Base-by-base conservation (phyloP, 225 moss, liverwort and hornwort genomes). In the Polytrichum formosum region DNA sequence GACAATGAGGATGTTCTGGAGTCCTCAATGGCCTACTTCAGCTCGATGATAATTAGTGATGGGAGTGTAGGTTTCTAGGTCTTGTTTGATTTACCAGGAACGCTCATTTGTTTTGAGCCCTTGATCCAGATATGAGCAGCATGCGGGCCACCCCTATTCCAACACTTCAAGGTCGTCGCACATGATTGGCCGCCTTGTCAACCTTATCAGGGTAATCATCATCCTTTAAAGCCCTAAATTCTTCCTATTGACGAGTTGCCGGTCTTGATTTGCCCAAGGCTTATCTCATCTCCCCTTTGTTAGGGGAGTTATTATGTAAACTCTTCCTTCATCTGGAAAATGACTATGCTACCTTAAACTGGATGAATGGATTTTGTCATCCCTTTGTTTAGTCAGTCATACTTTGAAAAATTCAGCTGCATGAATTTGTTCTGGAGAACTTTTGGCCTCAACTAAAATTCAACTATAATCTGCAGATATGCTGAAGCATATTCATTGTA, bases 91-190 rank as follows among this genome's bases (percentile, higher is more conserved):
- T 46, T 7, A 8, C 62, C 53, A 61, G 69, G 55, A 46, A 26
- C 22, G 17, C 53, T 64, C 55, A 28, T 35, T 18, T 74, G 63
- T 73, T 84, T 26, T 56, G 70, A 31, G 61, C 10, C 60, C 66
- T 70, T 68, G 75, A 46, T 46, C 46, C 83, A 98, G 98, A 82
- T 98, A 90, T 70, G 98, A 92, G 81, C 85, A 87, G 88, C 83
- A 85, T 70, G 85, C 82, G 29, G 98, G 94, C 10, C 88, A 92
- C 77, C 87, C 89, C 8, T 91, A 82, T 66, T 85, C 94, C 56
- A 94, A 81, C 70, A 90, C 84, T 80, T 91, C 91, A 53, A 85
- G 98, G 72, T 92, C 94, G 28, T 90, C 98, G 7, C 98, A 98
- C 66, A 83, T 82, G 73, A 90, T 98, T 64, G 92, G 94, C 29